A percentile compares a stretch with the other conserved stretches of the same genome.
Conservation (phyloP, 805 yeast species). For the Lipomyces chichibuensis region DNA sequence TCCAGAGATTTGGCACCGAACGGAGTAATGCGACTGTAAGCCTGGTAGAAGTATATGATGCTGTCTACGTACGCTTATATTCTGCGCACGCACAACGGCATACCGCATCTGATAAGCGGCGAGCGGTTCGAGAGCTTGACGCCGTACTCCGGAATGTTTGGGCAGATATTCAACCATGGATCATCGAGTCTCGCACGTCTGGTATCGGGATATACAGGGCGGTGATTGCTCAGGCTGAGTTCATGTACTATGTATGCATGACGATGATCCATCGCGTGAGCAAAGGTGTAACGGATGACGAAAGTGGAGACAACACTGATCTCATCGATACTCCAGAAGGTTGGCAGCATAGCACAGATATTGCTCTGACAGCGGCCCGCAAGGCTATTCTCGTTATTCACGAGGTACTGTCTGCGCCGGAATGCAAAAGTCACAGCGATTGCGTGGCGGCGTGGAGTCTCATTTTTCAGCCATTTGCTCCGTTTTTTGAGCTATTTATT, state of each 20-base stretch:
- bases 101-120: constrained; percentile 11
- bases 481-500: constrained; percentile 23
- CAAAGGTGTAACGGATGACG: constrained; percentile 6
- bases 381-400: constrained; percentile 15
- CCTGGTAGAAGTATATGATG: constrained; percentile 15
- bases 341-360: constrained; percentile 12
- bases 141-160: constrained; percentile 7
- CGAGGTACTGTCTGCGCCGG: not conserved
- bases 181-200: not conserved
- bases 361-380: constrained; percentile 19
- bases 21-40: not conserved
- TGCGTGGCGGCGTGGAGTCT: constrained; percentile 13
- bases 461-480: constrained; percentile 26
- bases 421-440: not conserved
- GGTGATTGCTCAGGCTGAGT: constrained; percentile 15
- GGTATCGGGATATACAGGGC: not conserved
- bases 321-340: constrained; percentile 12
- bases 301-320: constrained; percentile 3
- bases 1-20: constrained; percentile 8
- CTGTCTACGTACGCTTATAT: constrained; percentile 22
- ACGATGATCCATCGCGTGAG: constrained; percentile 28
- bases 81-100: constrained; percentile 24
- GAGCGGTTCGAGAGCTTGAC: constrained; percentile 22
- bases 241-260: constrained; percentile 10
- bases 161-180: constrained; percentile 13